phyloP scores from a whole-genome alignment of 345 rosid genomes.

The Boechera stricta region DNA sequence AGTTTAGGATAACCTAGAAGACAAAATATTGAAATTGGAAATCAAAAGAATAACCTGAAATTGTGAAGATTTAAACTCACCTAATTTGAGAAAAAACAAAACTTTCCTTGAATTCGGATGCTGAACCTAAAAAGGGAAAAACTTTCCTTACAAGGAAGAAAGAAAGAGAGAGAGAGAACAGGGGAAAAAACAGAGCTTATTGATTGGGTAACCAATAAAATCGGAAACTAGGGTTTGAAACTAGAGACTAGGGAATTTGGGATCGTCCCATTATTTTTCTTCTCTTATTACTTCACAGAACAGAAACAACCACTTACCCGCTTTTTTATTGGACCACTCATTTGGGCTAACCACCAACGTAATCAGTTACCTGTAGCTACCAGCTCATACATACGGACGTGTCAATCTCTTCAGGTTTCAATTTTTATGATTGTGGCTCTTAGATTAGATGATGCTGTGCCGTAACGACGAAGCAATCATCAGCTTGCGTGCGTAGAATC shows the following conservation, averaged over 20 bases:
- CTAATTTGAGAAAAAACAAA: conserved; percentile 32
- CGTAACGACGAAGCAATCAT: conserved; percentile 1
- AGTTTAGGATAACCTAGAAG: conserved; percentile 12
- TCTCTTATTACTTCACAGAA: conserved; percentile 32
- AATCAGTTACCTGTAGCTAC: conserved; percentile 22
- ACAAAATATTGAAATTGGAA: conserved; percentile 2
- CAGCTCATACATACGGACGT: conserved; percentile 23
- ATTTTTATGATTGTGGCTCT: conserved; percentile 14
- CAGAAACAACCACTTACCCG: conserved; percentile 41
- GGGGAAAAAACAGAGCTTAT: background rate
- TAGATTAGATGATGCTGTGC: background rate
- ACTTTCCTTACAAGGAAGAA: conserved; percentile 48
- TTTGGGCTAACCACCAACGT: conserved; percentile 31
- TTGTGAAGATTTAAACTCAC: conserved; percentile 28
- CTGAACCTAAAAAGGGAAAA: conserved; percentile 17
- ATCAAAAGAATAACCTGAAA: conserved; percentile 14
- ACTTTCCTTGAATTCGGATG: conserved; percentile 23
- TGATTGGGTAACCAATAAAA: conserved; percentile 63
- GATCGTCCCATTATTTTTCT: background rate
- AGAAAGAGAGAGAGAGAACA: conserved; percentile 33
- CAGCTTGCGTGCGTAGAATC: background rate
- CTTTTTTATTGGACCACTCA: conserved; percentile 40
- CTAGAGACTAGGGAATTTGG: conserved; percentile 53
- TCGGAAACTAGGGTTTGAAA: conserved; percentile 51
- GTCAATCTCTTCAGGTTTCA: conserved; percentile 20